Evolutionary conservation across 441 rosid species (phyloP), one percentile per base, ranked within the genome.

Genomic region (Aleurites moluccanus): DNA sequence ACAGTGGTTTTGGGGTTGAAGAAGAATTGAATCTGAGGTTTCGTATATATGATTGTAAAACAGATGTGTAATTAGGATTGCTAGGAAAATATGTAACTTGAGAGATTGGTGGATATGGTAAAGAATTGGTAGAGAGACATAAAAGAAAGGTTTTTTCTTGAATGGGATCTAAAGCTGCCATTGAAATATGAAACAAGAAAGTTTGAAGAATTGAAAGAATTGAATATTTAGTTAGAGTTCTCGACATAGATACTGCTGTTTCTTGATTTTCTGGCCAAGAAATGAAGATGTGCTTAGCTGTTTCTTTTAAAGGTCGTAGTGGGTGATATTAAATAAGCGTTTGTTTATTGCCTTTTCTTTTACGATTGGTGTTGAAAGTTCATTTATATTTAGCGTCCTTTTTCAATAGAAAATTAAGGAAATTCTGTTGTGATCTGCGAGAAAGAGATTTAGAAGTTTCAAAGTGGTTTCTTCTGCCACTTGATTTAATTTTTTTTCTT

Each of bases 11-110:
- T 0, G 79, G 82, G 8, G 87, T 81, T 0, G 90, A 69, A 0
- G 88, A 77, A 44, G 80, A 81, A 45, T 80, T 80, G 84, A 86
- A 88, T 25, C 89, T 80, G 0, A 83, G 79, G 63, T 88, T 89
- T 38, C 89, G 81, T 1, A 89, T 83, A 79, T 86, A 85, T 0
- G 88, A 83, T 0, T 80, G 84, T 8, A 89, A 77, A 2, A 85
- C 30, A 1, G 75, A 44, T 20, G 45, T 8, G 59, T 64, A 77
- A 27, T 25, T n/a, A 28, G 75, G 76, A 50, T 71, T 47, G 50
- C 11, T 21, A 10, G 75, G 80, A 42, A 64, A 52, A 55, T 64
- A 72, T 9, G 25, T 30, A 33, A 65, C 40, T 42, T 72, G 20
- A 20, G 75, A 71, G 44, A 72, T 71, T 63, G 81, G 82, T 23